Evolutionary conservation across 2,329 filamentous ascomycete species (phyloP).

Genomic region (Elsinoe perseae): DNA sequence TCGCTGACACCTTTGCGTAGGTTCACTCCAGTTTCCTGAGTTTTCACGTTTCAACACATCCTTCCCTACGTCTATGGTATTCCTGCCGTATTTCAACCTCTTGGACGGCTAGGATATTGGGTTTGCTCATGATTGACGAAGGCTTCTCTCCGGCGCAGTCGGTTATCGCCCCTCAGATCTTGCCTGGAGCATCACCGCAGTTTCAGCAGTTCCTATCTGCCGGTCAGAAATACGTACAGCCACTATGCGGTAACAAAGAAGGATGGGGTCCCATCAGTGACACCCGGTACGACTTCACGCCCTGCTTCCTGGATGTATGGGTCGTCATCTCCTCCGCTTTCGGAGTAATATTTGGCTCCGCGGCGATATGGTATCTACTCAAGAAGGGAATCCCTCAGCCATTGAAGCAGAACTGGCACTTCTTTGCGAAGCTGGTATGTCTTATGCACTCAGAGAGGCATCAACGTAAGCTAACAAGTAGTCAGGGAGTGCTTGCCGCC

Average conservation of each 20-base stretch:
- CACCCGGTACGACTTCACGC: slow-evolving; percentile 85
- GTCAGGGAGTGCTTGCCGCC: slow-evolving; percentile 54
- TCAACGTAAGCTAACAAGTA: slow-evolving; percentile 17
- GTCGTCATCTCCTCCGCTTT: slow-evolving; percentile 69
- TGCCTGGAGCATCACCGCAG: slow-evolving; percentile 2
- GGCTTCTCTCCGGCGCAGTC: slow-evolving; percentile 13
- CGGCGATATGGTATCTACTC: slow-evolving; percentile 73
- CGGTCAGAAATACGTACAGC: slow-evolving; percentile 40
- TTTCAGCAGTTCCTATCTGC: slow-evolving; percentile 3
- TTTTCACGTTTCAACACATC: slow-evolving; percentile 14
- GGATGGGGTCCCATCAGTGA: slow-evolving; percentile 93
- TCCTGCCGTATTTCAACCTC: not conserved
- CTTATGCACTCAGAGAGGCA: not conserved
- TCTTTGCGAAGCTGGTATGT: slow-evolving; percentile 81
- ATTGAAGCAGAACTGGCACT: slow-evolving; percentile 79
- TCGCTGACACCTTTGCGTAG: slow-evolving; percentile 5
- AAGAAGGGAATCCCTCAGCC: slow-evolving; percentile 59
- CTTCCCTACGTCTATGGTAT: not conserved
- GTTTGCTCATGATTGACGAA: slow-evolving; percentile 14
- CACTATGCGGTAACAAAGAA: slow-evolving; percentile 79
- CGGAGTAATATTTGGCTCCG: slow-evolving; percentile 68
- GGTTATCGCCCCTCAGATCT: slow-evolving; percentile 9
- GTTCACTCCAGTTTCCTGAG: not conserved
- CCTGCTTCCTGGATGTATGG: slow-evolving; percentile 93
- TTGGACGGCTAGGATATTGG: slow-evolving; percentile 8